phyloP scores from a whole-genome alignment of 192 early-diverging fungal species.

The Gonapodya prolifera region DNA sequence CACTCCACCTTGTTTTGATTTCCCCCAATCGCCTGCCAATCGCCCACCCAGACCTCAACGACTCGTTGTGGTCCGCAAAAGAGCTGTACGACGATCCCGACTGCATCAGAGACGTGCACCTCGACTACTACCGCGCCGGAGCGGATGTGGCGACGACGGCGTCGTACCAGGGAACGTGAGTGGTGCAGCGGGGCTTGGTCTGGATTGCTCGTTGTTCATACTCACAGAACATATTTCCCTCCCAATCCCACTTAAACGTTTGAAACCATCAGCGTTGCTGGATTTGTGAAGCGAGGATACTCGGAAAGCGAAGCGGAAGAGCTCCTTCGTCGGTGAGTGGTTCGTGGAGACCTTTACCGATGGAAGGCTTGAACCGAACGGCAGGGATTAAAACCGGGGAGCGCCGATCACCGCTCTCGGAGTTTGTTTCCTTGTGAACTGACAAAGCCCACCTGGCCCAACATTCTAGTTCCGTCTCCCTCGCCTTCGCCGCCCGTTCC shows the following conservation, averaged over 20 bases:
- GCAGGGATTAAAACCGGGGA: too few relatives aligned
- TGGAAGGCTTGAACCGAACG: neutral
- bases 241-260: neutral
- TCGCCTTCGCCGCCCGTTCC: neutral
- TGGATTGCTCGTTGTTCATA: too few relatives aligned
- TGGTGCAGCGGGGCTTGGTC: neutral
- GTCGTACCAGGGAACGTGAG: constrained; percentile 37
- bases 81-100: constrained; percentile 22
- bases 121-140: constrained; percentile 31
- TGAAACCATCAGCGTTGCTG: neutral
- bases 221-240: too few relatives aligned
- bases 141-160: constrained; percentile 37
- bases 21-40: too few relatives aligned
- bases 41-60: constrained; percentile 23
- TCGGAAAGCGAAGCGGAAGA: neutral
- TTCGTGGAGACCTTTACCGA: neutral
- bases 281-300: neutral
- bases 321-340: neutral
- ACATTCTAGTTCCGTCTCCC: neutral
- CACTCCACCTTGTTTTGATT: too few relatives aligned
- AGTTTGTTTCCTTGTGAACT: too few relatives aligned
- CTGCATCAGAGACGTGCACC: constrained; percentile 24
- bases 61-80: constrained; percentile 26
- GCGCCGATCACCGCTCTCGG: too few relatives aligned
- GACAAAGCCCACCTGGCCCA: neutral